These are phyloP conservation scores for Aspergillus phoenicis DNA, from an alignment of 2,329 filamentous ascomycete species.

Conservation along the genomic window DNA sequence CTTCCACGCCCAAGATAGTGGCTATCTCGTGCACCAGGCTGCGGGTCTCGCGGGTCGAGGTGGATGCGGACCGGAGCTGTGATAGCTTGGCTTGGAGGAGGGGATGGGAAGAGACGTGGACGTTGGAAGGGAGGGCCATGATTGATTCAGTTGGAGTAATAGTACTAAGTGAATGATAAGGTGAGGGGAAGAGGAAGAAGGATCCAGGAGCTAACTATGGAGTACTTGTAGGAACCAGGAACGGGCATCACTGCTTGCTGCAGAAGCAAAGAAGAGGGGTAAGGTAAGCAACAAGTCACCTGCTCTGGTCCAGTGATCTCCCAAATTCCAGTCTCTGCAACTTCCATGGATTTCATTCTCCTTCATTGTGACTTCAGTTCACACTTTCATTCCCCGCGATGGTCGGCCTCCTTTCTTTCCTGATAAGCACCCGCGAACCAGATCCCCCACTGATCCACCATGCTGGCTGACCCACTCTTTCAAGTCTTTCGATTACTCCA, in stretches of 20 bases:
- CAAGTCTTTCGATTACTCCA: background rate
- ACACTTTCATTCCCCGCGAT: background rate
- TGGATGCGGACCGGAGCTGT: constrained; percentile 74
- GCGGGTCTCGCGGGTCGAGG: constrained; percentile 75
- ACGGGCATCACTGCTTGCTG: constrained; percentile 2
- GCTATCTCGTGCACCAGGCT: constrained; percentile 82
- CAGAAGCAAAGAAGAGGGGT: constrained; percentile 5
- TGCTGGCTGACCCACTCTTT: background rate
- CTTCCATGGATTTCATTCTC: too few species aligned
- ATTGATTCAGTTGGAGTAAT: constrained; percentile 3
- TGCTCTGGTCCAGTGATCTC: constrained; percentile 7
- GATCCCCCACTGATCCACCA: background rate
- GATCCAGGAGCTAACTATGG: constrained; percentile 13
- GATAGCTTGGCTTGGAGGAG: constrained; percentile 87
- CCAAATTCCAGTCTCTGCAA: background rate
- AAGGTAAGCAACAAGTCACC: constrained; percentile 13
- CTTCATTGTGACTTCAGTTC: background rate
- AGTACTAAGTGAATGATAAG: background rate
- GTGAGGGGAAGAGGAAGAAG: constrained; percentile 5
- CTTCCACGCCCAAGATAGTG: constrained; percentile 79
- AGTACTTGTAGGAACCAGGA: background rate
- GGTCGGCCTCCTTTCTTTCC: background rate
- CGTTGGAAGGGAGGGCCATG: constrained; percentile 54
- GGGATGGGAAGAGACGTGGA: constrained; percentile 81
- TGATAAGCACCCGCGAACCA: background rate